phyloP scores from a whole-genome alignment of 2,329 filamentous ascomycete genomes.

The Stachybotrys echinatus region DNA sequence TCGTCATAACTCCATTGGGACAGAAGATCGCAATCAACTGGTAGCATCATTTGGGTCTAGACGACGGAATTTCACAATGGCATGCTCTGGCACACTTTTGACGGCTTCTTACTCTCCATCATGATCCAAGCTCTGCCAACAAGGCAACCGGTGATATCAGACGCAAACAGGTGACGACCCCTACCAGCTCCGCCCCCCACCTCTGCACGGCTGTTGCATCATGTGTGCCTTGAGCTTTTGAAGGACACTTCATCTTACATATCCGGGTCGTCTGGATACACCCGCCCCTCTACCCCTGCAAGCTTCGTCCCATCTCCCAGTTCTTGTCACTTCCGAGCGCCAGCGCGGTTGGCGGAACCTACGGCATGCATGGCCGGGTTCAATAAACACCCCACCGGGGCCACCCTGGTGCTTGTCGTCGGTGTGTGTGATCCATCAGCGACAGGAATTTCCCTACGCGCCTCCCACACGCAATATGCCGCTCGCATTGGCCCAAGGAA shows the following conservation, averaged over 20 bases:
- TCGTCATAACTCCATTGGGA: too few relatives aligned
- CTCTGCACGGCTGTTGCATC: background rate
- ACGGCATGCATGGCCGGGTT: constrained; percentile 8
- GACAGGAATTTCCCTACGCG: background rate
- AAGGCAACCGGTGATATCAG: background rate
- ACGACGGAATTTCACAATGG: too few relatives aligned
- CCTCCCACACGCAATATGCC: too few relatives aligned
- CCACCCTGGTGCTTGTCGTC: background rate
- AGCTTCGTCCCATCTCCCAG: background rate
- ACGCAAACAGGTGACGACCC: background rate
- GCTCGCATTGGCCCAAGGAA: too few relatives aligned
- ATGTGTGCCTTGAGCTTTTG: background rate
- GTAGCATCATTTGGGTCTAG: too few relatives aligned
- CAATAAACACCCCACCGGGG: background rate
- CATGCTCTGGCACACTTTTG: too few relatives aligned
- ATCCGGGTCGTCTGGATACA: background rate
- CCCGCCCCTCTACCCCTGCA: background rate
- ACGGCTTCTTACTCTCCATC: too few relatives aligned
- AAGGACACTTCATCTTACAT: background rate
- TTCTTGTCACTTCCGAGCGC: constrained; percentile 2
- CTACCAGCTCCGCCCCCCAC: background rate
- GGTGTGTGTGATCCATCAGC: background rate
- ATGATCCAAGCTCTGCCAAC: too few relatives aligned
- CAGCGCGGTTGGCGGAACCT: constrained; percentile 5
- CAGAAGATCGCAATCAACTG: too few relatives aligned